Conservation (phyloP, 1,284 basidiomycete genomes). For the Moesziomyces sp. region DNA sequence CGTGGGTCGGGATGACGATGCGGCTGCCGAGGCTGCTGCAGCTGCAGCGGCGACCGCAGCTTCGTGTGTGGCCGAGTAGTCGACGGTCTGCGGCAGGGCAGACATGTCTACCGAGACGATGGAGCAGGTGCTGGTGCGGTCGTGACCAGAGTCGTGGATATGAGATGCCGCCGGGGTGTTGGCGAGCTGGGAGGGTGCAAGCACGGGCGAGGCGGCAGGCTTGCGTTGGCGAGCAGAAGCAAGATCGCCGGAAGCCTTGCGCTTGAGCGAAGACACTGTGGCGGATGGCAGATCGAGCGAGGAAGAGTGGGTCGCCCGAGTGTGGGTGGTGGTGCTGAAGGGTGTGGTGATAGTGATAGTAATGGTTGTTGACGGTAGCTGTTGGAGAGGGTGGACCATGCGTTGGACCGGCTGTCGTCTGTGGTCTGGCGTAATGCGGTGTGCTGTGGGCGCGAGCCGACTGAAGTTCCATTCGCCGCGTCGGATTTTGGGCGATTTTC, state of each 20-base stretch:
- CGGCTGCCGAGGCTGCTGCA: constrained; percentile 25
- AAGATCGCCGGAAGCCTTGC: constrained; percentile 38
- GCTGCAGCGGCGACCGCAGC: constrained; percentile 29
- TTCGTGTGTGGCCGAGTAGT: constrained; percentile 42
- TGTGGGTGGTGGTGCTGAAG: background rate
- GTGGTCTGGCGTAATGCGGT: too few species aligned
- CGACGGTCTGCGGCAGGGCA: constrained; percentile 20
- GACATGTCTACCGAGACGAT: constrained; percentile 26
- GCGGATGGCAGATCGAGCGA: background rate
- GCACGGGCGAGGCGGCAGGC: constrained; percentile 6
- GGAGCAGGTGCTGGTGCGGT: constrained; percentile 4
- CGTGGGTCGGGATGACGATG: constrained; percentile 3
- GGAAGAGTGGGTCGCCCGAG: too few species aligned
- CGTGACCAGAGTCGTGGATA: background rate
- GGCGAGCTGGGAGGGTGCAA: constrained; percentile 24
- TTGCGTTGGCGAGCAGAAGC: constrained; percentile 23
- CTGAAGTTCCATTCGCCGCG: too few species aligned
- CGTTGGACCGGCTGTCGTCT: too few species aligned
- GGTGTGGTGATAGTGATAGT: too few species aligned
- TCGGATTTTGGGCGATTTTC: too few species aligned
- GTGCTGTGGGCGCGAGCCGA: too few species aligned
- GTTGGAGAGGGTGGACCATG: too few species aligned
- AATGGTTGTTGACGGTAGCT: too few species aligned
- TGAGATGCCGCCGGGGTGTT: constrained; percentile 1
- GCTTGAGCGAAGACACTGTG: constrained; percentile 30